Evolutionary conservation across 2,329 filamentous ascomycete genomes (phyloP), one percentile per base, ranked within the genome.

Genomic region (Fusarium nurragi): DNA sequence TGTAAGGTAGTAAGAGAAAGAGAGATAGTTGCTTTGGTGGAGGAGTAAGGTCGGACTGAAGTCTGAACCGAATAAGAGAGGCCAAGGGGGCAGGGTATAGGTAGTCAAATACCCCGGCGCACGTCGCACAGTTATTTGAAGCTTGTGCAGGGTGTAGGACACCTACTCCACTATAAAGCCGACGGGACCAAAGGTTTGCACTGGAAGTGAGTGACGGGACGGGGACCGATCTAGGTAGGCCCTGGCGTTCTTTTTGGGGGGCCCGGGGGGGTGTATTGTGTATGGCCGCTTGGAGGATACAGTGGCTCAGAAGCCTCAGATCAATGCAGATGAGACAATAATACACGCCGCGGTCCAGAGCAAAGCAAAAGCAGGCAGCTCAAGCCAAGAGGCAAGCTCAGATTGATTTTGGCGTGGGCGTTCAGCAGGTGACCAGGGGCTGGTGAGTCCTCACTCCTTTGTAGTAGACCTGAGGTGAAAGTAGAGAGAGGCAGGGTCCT

Each of bases 71-170:
- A 46, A 66, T 55, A 67, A 50, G 50, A 60, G 50, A 61, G 44
- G 47, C 47, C 56, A 63, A 61, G 64, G 64, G 63, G 63, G 58
- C 53, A 43, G 63, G 63, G 58, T 57, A 40, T 16, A 22, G 37
- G 22, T 43, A 64, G 60, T 67, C 64, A 67, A 67, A 65, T 65
- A 67, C 58, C 46, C 64, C 40, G 43, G 49, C 37, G 46, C 18
- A 58, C 38, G 62, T 65, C 48, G 49, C 62, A 62, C 62, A 55
- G 61, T 39, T 59, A 44, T 64, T 52, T 67, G 34, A 47, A 57
- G 60, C 63, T 49, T 47, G 46, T 59, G 59, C 63, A 61, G 54
- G 7, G 43, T 55, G 26, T 44, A 61, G 38, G 44, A 37, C 58
- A 54, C 43, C 16, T 34, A 34, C 32, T 34, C 63, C 63, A 60